Base-by-base conservation (phyloP, 1,139 yeast genomes). In the Hyphopichia khmerensis region DNA sequence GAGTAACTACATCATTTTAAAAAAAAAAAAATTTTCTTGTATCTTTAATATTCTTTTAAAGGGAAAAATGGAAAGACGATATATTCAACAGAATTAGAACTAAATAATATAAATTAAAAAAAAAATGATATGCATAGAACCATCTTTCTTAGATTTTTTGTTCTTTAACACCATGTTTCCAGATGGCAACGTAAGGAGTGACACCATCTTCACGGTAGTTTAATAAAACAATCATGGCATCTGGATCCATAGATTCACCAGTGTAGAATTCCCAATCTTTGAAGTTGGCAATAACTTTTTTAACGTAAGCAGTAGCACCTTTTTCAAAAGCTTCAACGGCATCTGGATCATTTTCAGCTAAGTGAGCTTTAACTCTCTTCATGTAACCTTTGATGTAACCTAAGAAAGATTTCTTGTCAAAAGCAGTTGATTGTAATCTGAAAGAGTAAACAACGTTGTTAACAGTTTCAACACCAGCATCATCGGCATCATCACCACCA, bases 191-290 rank as follows among this genome's bases (percentile, higher is more conserved):
- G 79, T 67, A 95, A 66, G 99, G 99, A 57, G 99, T 95, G 62
- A 84, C 79, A 79, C 99, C 99, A 69, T 93, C 98, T 80, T 93
- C 99, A 79, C 99, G 95, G 90, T 93, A 93, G 95, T 93, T 93
- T 77, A 93, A 87, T 73, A 93, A 84, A 59, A 89, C 91, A 67
- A 93, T 77, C 99, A 93, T 93, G 63, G 87, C 97, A 73, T 93
- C 98, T 71, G 98, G 97, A 84, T 95, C 96, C 99, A 93, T 95
- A 66, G 96, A 87, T 80, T 93, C 98, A 80, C 99, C 99, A 59
- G 96, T 93, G 90, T 75, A 93, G 83, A 93, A 93, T 68, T 93
- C 99, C 95, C 95, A 93, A 82, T 93, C 99, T 70, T 84, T 85
- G 93, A 93, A 93, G 73, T 90, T 85, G 61, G 84, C 87, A 62